Conservation (phyloP, 2,329 filamentous ascomycete genomes). For the Clathrospora elynae region DNA sequence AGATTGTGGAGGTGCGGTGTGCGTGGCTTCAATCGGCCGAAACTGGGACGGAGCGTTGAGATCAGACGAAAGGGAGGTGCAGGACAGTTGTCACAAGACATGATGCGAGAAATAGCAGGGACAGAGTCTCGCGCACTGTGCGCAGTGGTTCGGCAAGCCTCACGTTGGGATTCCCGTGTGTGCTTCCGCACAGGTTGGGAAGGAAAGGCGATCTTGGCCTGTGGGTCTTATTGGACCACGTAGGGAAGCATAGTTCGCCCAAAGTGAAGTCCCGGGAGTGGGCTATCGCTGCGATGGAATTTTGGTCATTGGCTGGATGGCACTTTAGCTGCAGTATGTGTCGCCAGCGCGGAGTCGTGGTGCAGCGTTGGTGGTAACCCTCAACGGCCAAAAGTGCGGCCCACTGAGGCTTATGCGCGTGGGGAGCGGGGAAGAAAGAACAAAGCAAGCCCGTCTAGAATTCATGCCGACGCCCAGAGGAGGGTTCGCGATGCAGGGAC, state of each 20-base stretch:
- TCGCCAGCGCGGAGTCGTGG: slow-evolving; percentile 29
- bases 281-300: slow-evolving; percentile 26
- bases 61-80: slow-evolving; percentile 36
- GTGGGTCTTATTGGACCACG: slow-evolving; percentile 46
- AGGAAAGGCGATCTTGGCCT: slow-evolving; percentile 33
- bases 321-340: slow-evolving; percentile 34
- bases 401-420: too few relatives aligned
- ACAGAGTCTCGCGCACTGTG: slow-evolving; percentile 32
- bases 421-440: too few relatives aligned
- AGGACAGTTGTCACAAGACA: slow-evolving; percentile 44
- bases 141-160: slow-evolving; percentile 40
- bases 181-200: slow-evolving; percentile 32
- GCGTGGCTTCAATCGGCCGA: slow-evolving; percentile 39
- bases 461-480: slow-evolving; percentile 27
- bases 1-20: slow-evolving; percentile 31
- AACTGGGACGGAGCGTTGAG: slow-evolving; percentile 28
- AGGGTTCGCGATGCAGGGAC: slow-evolving; percentile 38
- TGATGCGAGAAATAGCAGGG: slow-evolving; percentile 26
- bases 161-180: slow-evolving; percentile 39
- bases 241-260: slow-evolving; percentile 36
- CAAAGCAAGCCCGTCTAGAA: slow-evolving; percentile 25
- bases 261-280: slow-evolving; percentile 35
- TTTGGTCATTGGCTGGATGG: slow-evolving; percentile 36
- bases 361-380: slow-evolving; percentile 34
- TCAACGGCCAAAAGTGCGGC: slow-evolving; percentile 24